These are phyloP conservation scores for Blastosporella zonata DNA, from an alignment of 1,284 basidiomycete genomes.

Conservation along the genomic window DNA sequence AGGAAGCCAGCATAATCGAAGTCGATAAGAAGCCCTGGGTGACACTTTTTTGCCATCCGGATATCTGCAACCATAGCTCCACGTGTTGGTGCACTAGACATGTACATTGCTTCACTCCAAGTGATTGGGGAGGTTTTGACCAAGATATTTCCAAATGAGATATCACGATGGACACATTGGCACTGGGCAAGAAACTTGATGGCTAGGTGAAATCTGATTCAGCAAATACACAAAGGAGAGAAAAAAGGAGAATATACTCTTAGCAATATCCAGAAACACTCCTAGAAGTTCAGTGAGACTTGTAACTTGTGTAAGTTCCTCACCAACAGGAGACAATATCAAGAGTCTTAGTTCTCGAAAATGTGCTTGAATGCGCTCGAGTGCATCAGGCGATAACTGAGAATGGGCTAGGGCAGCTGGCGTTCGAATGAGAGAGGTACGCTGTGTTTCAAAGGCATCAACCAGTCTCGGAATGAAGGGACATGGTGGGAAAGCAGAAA, in stretches of 20 bases:
- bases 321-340: not conserved
- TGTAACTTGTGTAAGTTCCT: not conserved
- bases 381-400: not conserved
- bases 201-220: not conserved
- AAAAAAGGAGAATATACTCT: not conserved
- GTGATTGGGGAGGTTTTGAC: not conserved
- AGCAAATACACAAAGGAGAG: not conserved
- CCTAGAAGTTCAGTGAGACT: not conserved
- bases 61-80: not conserved
- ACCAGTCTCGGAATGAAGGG: not conserved
- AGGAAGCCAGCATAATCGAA: not conserved
- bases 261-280: not conserved
- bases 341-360: not conserved
- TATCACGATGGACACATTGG: not conserved
- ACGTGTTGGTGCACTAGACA: no score
- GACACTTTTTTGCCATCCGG: not conserved
- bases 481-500: not conserved
- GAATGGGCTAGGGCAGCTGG: not conserved
- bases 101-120: no score
- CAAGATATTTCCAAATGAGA: not conserved
- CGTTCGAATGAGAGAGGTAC: not conserved
- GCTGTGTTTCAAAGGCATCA: not conserved
- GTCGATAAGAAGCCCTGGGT: not conserved
- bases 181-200: not conserved
- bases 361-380: not conserved